Conservation (phyloP, 2,329 filamentous ascomycete genomes). For the Pochonia chlamydosporia region DNA sequence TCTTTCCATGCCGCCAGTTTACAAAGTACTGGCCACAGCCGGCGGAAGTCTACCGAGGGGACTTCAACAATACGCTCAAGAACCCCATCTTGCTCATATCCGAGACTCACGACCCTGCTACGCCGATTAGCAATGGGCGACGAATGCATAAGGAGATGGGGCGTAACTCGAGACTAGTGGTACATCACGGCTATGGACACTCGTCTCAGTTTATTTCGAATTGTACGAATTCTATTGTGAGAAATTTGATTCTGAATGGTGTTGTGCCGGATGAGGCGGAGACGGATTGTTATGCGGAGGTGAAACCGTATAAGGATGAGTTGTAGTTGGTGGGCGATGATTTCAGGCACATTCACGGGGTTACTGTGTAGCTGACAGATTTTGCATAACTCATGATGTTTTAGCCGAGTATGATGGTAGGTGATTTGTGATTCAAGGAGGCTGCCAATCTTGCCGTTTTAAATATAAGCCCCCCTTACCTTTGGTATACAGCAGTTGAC, state of each 20-base stretch:
- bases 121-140: constrained; percentile 41
- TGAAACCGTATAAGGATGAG: not conserved
- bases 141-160: constrained; percentile 40
- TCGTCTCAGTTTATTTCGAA: constrained; percentile 30
- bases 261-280: not conserved
- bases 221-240: not conserved
- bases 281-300: not conserved
- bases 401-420: too few relatives aligned
- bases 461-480: too few relatives aligned
- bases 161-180: constrained; percentile 40
- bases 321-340: too few relatives aligned
- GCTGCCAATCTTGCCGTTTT: too few relatives aligned
- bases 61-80: constrained; percentile 36
- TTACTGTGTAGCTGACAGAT: too few relatives aligned
- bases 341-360: too few relatives aligned
- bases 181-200: constrained; percentile 45
- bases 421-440: too few relatives aligned
- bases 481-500: too few relatives aligned
- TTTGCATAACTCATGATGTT: too few relatives aligned
- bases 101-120: constrained; percentile 44
- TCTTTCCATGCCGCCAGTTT: constrained; percentile 42
- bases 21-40: constrained; percentile 37
- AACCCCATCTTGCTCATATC: constrained; percentile 41
- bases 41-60: constrained; percentile 41
- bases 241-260: not conserved